Conservation (phyloP, 331 rosid genomes). For the Dryas integrifolia region DNA sequence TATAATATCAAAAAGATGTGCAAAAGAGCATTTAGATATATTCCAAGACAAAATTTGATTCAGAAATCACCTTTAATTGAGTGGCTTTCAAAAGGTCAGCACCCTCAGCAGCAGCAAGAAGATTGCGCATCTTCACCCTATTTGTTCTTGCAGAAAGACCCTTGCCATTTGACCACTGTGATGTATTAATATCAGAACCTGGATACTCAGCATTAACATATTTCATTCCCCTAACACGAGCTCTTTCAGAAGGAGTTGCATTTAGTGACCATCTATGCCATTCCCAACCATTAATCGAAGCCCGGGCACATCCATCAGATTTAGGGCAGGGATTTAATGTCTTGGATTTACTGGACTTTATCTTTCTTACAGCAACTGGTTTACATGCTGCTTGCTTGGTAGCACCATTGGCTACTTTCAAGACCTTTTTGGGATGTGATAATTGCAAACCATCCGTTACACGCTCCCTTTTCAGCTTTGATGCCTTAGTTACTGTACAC, state of each 20-base stretch:
- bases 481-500: slow-evolving; percentile 46
- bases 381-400: slow-evolving; percentile 42
- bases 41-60: slow-evolving; percentile 18
- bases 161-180: slow-evolving; percentile 73
- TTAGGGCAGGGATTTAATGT: slow-evolving; percentile 52
- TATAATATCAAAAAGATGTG: slow-evolving; percentile 10
- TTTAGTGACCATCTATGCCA: slow-evolving; percentile 89
- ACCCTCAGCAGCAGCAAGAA: slow-evolving; percentile 96
- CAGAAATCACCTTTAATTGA: slow-evolving; percentile 72
- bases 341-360: slow-evolving; percentile 48
- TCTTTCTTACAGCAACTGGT: slow-evolving; percentile 38
- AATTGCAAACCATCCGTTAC: slow-evolving; percentile 34
- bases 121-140: slow-evolving; percentile 87
- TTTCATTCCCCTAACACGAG: slow-evolving; percentile 63
- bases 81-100: slow-evolving; percentile 95
- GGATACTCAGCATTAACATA: slow-evolving; percentile 35
- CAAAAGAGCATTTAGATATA: slow-evolving; percentile 20
- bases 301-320: slow-evolving; percentile 86
- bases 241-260: slow-evolving; percentile 78
- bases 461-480: slow-evolving; percentile 63
- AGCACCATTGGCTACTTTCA: slow-evolving; percentile 45
- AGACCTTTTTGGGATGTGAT: slow-evolving; percentile 46
- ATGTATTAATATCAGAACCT: slow-evolving; percentile 46
- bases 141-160: slow-evolving; percentile 96
- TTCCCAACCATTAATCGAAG: slow-evolving; percentile 87